Evolutionary conservation across 139 green algal species (phyloP).

Genomic region (Chlorella sp.): DNA sequence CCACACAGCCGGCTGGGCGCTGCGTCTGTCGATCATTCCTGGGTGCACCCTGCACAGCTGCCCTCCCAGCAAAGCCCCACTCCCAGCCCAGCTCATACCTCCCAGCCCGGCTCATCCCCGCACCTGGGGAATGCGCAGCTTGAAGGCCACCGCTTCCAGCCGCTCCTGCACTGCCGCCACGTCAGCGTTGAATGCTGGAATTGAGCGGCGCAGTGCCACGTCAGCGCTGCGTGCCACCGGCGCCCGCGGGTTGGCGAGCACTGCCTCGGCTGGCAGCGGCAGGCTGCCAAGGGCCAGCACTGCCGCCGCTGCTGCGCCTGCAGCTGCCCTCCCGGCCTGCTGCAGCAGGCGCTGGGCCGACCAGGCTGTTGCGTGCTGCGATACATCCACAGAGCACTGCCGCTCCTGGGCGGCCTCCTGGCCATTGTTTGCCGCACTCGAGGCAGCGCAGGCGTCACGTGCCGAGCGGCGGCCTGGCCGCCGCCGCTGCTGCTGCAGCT

Average conservation of each 20-base stretch:
- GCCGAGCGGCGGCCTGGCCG: too few species aligned
- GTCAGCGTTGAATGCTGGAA: slow-evolving; percentile 82
- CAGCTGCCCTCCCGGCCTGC: neutral
- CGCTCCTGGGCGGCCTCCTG: too few species aligned
- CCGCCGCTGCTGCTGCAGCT: neutral
- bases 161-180: slow-evolving; percentile 59
- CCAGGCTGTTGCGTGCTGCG: too few species aligned
- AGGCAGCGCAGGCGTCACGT: too few species aligned
- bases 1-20: too few species aligned
- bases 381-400: too few species aligned
- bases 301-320: slow-evolving; percentile 5
- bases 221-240: slow-evolving; percentile 69
- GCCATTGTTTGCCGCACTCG: too few species aligned
- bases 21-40: too few species aligned
- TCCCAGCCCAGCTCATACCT: too few species aligned
- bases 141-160: slow-evolving; percentile 71
- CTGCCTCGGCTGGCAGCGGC: slow-evolving; percentile 53
- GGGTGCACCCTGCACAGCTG: too few species aligned
- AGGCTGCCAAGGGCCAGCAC: neutral
- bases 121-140: slow-evolving; percentile 75
- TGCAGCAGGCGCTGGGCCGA: neutral
- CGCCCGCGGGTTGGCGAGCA: slow-evolving; percentile 78
- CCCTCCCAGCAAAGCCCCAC: too few species aligned
- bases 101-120: too few species aligned
- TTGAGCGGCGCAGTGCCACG: slow-evolving; percentile 71